Base-by-base conservation (phyloP, 1,284 basidiomycete genomes). In the Takashimella tepidaria region DNA sequence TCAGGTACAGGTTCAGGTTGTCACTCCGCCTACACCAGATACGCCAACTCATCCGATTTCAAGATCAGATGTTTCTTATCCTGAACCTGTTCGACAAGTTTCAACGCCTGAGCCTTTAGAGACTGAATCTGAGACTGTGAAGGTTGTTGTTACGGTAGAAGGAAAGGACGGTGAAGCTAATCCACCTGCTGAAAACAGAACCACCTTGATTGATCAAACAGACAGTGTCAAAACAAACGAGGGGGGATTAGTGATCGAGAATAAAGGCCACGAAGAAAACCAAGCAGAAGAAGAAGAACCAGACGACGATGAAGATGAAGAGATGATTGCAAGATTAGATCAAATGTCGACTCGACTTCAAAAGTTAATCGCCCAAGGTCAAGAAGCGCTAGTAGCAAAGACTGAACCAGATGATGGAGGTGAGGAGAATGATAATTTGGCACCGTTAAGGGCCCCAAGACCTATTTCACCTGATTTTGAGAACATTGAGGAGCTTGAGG, bases 291-390 rank as follows among this genome's bases (percentile, higher is more conserved):
- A n/a, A n/a, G n/a, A n/a, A n/a, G 44, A 50, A 50, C 47, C 21
- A 27, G 44, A 52, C 11, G 54, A 55, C 22, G 44, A 48, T 6
- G 43, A 49, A 19, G n/a, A 44, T 16, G 41, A 50, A 23, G 58
- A 47, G 25, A 52, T 55, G 53, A 47, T 45, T 8, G 24, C 44
- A 11, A 43, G 55, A 12, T 45, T 60, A 20, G 58, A 57, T 31
- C 47, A 21, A 13, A 54, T 60, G 48, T 51, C 55, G 3, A 25
- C 45, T 3, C 55, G 47, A 20, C 41, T 60, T 6, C 24, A 50
- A 24, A 19, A 23, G 12, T 47, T 60, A 20, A 55, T 55, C n/a
- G 31, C 20, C 13, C 27, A 60, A 50, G 58, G 58, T 3, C 47
- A 46, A 23, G 44, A 49, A 49, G 58, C 58, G 19, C 43, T 60